Conservation (phyloP, 2,329 filamentous ascomycete species). For the Dissoconium aciculare region DNA sequence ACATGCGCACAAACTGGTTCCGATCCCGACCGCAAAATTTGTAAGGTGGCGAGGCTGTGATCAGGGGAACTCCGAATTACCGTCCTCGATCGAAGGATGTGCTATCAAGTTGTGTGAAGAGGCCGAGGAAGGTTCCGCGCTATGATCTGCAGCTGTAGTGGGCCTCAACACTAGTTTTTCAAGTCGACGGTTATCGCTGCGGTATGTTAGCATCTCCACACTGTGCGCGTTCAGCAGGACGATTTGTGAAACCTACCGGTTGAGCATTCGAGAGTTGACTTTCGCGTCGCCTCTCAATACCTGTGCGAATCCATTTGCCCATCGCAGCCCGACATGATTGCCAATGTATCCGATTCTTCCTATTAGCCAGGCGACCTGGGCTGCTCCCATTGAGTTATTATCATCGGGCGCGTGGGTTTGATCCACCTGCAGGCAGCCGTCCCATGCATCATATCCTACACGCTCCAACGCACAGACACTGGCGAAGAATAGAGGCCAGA, state of each 20-base stretch:
- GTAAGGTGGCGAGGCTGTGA: too few relatives aligned
- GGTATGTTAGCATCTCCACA: too few relatives aligned
- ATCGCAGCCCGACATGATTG: slow-evolving; percentile 15
- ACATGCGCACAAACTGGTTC: too few relatives aligned
- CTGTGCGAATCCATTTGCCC: slow-evolving; percentile 20
- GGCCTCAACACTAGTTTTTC: too few relatives aligned
- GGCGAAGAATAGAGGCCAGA: slow-evolving; percentile 24
- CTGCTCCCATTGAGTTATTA: slow-evolving; percentile 11
- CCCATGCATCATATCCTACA: slow-evolving; percentile 9
- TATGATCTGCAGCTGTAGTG: too few relatives aligned
- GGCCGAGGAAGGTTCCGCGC: too few relatives aligned
- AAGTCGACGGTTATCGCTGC: too few relatives aligned
- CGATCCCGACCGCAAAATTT: too few relatives aligned
- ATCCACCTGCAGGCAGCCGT: slow-evolving; percentile 5
- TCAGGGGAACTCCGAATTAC: too few relatives aligned
- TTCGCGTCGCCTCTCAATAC: slow-evolving; percentile 19
- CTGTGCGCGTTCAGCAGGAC: too few relatives aligned
- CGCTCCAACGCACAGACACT: slow-evolving; percentile 20
- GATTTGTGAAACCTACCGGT: background rate
- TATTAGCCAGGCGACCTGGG: slow-evolving; percentile 20
- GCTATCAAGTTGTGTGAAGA: too few relatives aligned
- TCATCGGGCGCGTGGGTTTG: slow-evolving; percentile 1
- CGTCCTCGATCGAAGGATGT: too few relatives aligned
- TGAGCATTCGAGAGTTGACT: slow-evolving; percentile 9
- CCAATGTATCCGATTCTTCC: slow-evolving; percentile 20